These are phyloP conservation scores for Straminergon stramineum DNA, from an alignment of 225 moss, liverwort and hornwort species.

Conservation along the genomic window DNA sequence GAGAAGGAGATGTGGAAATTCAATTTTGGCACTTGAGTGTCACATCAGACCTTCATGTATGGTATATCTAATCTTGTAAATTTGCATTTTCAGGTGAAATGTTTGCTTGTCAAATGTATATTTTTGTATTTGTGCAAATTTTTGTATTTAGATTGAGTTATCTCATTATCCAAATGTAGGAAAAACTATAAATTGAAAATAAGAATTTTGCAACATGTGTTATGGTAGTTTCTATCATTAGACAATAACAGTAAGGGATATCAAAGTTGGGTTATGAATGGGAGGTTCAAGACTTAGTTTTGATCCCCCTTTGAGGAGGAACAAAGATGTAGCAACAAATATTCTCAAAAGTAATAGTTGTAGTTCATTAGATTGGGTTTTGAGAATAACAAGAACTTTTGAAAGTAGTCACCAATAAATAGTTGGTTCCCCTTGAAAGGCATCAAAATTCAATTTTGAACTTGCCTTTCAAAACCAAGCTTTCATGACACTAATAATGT, in stretches of 20 bases:
- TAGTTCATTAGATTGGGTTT: not conserved
- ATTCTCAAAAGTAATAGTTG: not conserved
- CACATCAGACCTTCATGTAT: too few relatives aligned
- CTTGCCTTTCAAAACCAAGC: not conserved
- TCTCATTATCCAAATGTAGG: too few relatives aligned
- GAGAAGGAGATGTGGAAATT: too few relatives aligned
- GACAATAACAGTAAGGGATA: not conserved
- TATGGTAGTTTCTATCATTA: not conserved
- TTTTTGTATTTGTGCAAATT: not conserved
- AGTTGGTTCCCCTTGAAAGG: not conserved
- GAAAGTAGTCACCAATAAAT: too few relatives aligned
- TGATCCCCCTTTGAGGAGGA: rapidly evolving
- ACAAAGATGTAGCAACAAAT: not conserved
- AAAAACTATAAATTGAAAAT: rapidly evolving
- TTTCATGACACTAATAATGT: not conserved
- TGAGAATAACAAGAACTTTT: not conserved
- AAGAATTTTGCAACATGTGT: not conserved
- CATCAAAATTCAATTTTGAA: not conserved
- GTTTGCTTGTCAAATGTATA: not conserved
- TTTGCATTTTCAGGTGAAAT: not conserved
- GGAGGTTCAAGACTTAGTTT: not conserved
- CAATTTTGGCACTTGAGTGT: too few relatives aligned
- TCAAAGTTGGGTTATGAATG: not conserved
- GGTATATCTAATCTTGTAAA: not conserved
- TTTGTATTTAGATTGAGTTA: not conserved